These are phyloP conservation scores for Talaromyces ruber DNA, from an alignment of 495 filamentous ascomycete genomes.

Conservation along the genomic window DNA sequence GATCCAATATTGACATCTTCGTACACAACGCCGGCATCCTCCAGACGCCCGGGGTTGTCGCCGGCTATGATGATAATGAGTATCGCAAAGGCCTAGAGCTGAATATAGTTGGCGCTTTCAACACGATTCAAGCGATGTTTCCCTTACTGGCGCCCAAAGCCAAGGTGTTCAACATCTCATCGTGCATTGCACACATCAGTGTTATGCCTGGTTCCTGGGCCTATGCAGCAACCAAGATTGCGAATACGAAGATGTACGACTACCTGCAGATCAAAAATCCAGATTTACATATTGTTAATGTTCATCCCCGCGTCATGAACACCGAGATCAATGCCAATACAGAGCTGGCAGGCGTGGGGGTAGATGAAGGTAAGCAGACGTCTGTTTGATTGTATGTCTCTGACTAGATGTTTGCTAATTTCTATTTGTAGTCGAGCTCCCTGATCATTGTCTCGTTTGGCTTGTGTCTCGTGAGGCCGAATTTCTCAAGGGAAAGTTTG, in stretches of 20 bases:
- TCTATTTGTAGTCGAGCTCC: background rate
- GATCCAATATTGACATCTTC: slow-evolving; percentile 53
- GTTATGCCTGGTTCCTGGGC: background rate
- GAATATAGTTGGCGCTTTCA: background rate
- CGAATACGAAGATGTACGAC: background rate
- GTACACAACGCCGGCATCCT: slow-evolving; percentile 68
- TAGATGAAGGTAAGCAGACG: background rate
- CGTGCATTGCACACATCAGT: background rate
- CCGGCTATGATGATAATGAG: background rate
- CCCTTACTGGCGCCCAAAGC: background rate
- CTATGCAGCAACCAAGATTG: background rate
- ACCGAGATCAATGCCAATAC: slow-evolving; percentile 23
- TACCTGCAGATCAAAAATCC: slow-evolving; percentile 17
- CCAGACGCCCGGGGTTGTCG: background rate
- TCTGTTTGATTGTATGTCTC: background rate
- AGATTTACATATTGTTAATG: slow-evolving; percentile 28
- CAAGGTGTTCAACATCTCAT: background rate
- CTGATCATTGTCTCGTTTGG: slow-evolving; percentile 22
- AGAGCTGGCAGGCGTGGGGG: background rate
- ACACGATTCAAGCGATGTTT: background rate
- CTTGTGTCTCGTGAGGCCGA: slow-evolving; percentile 27
- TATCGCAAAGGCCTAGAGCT: background rate
- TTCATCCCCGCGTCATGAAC: slow-evolving; percentile 36
- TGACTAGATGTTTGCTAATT: background rate
- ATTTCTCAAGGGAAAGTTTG: slow-evolving; percentile 33